Percentiles rank a stretch among this genome's conserved stretches.
These are phyloP conservation scores for Sporothrix euskadiensis DNA, from an alignment of 2,329 filamentous ascomycete genomes.

Conservation along the genomic window DNA sequence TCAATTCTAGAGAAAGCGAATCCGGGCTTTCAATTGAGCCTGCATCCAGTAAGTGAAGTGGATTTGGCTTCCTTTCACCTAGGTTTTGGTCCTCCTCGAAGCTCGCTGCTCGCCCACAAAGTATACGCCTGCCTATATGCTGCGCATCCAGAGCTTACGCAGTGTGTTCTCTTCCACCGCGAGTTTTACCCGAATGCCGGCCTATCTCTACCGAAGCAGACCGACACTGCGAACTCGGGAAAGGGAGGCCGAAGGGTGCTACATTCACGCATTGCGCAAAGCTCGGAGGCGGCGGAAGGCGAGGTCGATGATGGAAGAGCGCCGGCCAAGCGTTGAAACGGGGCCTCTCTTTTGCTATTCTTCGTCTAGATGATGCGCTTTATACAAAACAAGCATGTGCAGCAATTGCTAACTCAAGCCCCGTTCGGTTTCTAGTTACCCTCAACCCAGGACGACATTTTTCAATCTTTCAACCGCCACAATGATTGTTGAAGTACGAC, in stretches of 20 bases:
- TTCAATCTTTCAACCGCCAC: conserved; percentile 28
- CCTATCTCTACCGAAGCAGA: background rate
- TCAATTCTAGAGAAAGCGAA: background rate
- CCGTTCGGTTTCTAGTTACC: background rate
- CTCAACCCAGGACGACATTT: background rate
- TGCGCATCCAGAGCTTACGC: background rate
- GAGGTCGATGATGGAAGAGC: background rate
- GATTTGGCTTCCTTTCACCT: background rate
- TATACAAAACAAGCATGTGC: background rate
- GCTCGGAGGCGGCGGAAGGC: background rate
- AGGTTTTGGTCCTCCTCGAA: background rate
- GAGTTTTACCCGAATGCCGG: too few species aligned
- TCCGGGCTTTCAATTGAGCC: background rate
- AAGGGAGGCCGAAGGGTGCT: background rate
- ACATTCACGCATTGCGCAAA: background rate
- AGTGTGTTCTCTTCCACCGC: background rate
- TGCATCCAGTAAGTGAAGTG: conserved; percentile 1
- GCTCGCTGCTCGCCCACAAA: background rate
- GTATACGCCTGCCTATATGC: background rate
- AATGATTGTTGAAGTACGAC: conserved; percentile 44
- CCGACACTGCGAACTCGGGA: background rate
- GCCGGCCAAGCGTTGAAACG: too few species aligned
- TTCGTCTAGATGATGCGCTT: background rate
- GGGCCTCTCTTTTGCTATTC: too few species aligned
- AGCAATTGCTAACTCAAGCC: background rate